phyloP scores from a whole-genome alignment of 805 yeast species.

The Ogataea pilisensis region DNA sequence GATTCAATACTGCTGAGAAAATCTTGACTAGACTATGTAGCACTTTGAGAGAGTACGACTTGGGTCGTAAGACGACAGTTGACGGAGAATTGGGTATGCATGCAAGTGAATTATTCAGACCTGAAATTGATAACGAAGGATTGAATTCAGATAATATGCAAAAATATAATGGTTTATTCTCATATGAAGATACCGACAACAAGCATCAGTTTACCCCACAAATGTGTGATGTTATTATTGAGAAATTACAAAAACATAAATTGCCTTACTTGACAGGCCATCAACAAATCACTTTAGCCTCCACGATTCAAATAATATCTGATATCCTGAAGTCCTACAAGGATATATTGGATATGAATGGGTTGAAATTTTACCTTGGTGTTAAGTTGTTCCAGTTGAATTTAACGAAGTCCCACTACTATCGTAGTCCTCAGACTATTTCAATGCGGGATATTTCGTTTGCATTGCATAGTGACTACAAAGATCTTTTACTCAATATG shows the following conservation, averaged over 20 bases:
- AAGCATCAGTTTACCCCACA: constrained; percentile 19
- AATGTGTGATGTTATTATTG: constrained; percentile 46
- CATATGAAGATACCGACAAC: constrained; percentile 18
- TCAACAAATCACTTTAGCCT: constrained; percentile 79
- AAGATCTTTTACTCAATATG: constrained; percentile 55
- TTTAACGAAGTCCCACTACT: constrained; percentile 25
- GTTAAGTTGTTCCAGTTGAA: constrained; percentile 56
- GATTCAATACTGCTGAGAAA: constrained; percentile 48
- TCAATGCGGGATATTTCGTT: constrained; percentile 80
- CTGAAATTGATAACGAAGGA: constrained; percentile 3
- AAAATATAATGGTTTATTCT: constrained; percentile 26
- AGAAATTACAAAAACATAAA: constrained; percentile 57
- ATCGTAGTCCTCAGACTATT: constrained; percentile 31
- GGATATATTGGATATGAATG: constrained; percentile 55
- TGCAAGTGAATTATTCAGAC: constrained; percentile 8
- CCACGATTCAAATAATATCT: constrained; percentile 61
- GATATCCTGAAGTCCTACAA: constrained; percentile 46
- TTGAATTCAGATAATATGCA: not conserved
- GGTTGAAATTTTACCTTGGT: constrained; percentile 67
- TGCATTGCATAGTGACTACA: constrained; percentile 82
- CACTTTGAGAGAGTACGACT: constrained; percentile 50
- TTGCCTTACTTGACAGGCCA: constrained; percentile 84
- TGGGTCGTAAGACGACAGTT: constrained; percentile 23
- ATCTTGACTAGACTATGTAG: constrained; percentile 53
- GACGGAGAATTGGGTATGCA: constrained; percentile 25